Percentiles rank a stretch among this genome's conserved stretches.
Conservation (phyloP, 78 protist species). For the Dictyostelium intermedium region DNA sequence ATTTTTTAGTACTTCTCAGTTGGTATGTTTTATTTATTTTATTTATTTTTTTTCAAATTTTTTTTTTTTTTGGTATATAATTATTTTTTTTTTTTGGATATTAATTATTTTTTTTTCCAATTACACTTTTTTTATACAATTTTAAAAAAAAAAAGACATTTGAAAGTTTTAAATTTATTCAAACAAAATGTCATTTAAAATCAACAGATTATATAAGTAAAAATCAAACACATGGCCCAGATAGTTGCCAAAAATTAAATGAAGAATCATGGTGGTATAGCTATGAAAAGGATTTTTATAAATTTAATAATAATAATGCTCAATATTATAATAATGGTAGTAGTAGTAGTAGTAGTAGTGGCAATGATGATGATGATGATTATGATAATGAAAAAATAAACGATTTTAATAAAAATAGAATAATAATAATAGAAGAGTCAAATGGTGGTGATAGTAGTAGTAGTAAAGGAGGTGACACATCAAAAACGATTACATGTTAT, state of each 20-base stretch:
- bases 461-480: background rate
- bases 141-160: background rate
- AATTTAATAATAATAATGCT: background rate
- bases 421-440: background rate
- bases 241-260: background rate
- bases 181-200: background rate
- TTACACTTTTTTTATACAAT: background rate
- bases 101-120: background rate
- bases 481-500: background rate
- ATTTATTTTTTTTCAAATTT: no score
- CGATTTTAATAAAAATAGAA: background rate
- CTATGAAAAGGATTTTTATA: background rate
- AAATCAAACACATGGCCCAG: background rate
- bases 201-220: background rate
- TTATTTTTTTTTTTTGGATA: background rate
- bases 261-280: background rate
- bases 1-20: background rate
- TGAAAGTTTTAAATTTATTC: background rate
- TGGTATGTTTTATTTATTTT: background rate
- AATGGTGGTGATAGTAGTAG: background rate
- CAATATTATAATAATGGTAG: background rate
- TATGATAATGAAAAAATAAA: background rate
- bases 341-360: background rate
- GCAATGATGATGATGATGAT: background rate
- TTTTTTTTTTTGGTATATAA: background rate